Percentiles rank a stretch among this genome's conserved stretches.
Evolutionary conservation across 805 yeast genomes (phyloP).

Genomic region (Saccharomycopsis microspora): DNA sequence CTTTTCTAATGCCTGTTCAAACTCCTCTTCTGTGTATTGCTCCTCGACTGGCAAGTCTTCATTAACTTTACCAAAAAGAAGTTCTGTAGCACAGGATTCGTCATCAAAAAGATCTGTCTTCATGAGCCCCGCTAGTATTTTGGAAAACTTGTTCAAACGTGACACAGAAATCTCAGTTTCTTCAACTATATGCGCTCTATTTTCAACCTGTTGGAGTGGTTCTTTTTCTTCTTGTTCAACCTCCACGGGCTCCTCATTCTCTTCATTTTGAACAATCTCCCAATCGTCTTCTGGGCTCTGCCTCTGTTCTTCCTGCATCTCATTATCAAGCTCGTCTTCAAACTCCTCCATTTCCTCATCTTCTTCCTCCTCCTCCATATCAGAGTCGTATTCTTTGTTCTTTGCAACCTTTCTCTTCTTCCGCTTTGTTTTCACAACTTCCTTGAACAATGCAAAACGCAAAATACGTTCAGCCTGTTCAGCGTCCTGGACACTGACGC

Average conservation of each 20-base stretch:
- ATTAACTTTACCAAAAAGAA: constrained; percentile 31
- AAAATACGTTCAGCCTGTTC: constrained; percentile 74
- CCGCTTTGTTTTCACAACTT: constrained; percentile 34
- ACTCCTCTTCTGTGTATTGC: constrained; percentile 32
- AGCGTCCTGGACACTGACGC: constrained; percentile 71
- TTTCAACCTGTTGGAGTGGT: constrained; percentile 1
- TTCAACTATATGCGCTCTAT: constrained; percentile 4
- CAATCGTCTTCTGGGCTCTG: constrained; percentile 2
- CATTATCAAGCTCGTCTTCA: not conserved
- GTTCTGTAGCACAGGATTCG: constrained; percentile 30
- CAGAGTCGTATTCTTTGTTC: constrained; percentile 21
- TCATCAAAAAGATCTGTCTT: constrained; percentile 33
- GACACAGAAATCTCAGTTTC: constrained; percentile 36
- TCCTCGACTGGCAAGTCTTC: constrained; percentile 36
- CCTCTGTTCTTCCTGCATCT: constrained; percentile 7
- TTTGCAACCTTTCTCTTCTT: constrained; percentile 21
- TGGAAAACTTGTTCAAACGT: constrained; percentile 35
- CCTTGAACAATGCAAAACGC: constrained; percentile 79
- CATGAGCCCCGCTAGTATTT: constrained; percentile 35
- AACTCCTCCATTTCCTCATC: constrained; percentile 12
- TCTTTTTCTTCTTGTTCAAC: not conserved
- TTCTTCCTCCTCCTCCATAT: constrained; percentile 18
- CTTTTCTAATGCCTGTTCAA: constrained; percentile 30
- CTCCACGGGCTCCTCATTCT: not conserved
- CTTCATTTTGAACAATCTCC: constrained; percentile 5